Conservation (phyloP, 2,329 filamentous ascomycete genomes). For the Rhexocercosporidium sp. region DNA sequence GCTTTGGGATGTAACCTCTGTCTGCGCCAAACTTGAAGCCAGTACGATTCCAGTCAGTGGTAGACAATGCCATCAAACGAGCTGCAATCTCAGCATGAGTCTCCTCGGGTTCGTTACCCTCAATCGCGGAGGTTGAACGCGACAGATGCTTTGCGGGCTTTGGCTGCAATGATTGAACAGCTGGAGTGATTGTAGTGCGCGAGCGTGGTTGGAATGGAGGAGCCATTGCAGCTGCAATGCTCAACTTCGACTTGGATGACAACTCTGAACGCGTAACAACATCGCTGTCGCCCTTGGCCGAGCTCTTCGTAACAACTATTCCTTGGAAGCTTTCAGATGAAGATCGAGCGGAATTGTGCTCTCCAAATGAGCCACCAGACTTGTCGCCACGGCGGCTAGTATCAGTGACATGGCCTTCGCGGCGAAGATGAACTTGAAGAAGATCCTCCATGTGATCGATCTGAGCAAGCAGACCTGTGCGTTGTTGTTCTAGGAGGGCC, state of each 20-base stretch:
- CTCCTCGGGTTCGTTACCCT: conserved; percentile 11
- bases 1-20: conserved; percentile 14
- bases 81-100: conserved; percentile 31
- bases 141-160: not conserved
- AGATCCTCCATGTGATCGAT: conserved; percentile 35
- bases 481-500: conserved; percentile 52
- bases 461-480: conserved; percentile 47
- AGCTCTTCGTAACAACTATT: not conserved
- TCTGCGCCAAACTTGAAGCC: conserved; percentile 18
- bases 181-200: conserved; percentile 15
- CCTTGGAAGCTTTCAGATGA: not conserved
- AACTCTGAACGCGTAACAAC: conserved; percentile 17
- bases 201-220: conserved; percentile 43
- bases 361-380: not conserved
- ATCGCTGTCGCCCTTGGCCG: not conserved
- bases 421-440: conserved; percentile 30
- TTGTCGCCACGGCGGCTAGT: not conserved
- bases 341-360: not conserved
- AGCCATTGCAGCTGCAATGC: conserved; percentile 41
- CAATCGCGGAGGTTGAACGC: not conserved
- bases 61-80: conserved; percentile 30
- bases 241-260: conserved; percentile 36
- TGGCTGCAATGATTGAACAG: conserved; percentile 5
- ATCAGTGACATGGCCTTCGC: conserved; percentile 21
- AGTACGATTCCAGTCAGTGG: conserved; percentile 32